Evolutionary conservation across 225 moss, liverwort and hornwort species (phyloP), one percentile per base, ranked within the genome.

Genomic region (Antitrichia curtipendula): DNA sequence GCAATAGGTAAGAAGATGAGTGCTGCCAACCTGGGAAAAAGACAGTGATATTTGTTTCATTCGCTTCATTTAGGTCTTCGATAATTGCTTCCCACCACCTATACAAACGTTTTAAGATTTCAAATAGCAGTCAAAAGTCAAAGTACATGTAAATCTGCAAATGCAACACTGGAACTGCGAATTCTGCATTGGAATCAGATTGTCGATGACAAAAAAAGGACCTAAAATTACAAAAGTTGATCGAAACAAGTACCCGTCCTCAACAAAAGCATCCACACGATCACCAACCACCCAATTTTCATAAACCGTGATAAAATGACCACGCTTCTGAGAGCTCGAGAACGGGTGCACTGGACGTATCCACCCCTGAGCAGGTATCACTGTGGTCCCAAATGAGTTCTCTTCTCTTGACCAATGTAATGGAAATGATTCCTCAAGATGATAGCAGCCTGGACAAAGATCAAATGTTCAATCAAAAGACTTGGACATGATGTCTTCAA

Each of bases 61-160:
- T 95, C 41, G 91, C 88, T 59, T 95, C 93, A 81, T 94, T 91
- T 27, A 95, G 62, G 34, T 78, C 89, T 91, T 93, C 89, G 21
- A 97, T 93, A 53, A 95, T 78, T 80, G 96, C 97, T 93, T 97
- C 97, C 97, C 97, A 97, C 97, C 97, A 97, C 86, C 97, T 97
- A 38, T 16, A 88, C 87, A 72, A 80, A 72, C 65, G 40, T 34
- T 36, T 65, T 68, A 71, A 68, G 41, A 78, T 41, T 82, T 45
- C n/a, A 64, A 72, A 83, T 31, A 53, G 63, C 32, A 73, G 58
- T 64, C 56, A 66, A 57, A 82, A 70, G 61, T 43, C 40, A 34
- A 54, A 34, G 70, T 23, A 63, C 69, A 53, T 12, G 68, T 38
- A 70, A 75, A 72, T 32, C 66, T 66, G 59, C 53, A 70, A 60